These are phyloP conservation scores for Remersonia thermophila DNA, from an alignment of 2,329 filamentous ascomycete species.

Conservation along the genomic window DNA sequence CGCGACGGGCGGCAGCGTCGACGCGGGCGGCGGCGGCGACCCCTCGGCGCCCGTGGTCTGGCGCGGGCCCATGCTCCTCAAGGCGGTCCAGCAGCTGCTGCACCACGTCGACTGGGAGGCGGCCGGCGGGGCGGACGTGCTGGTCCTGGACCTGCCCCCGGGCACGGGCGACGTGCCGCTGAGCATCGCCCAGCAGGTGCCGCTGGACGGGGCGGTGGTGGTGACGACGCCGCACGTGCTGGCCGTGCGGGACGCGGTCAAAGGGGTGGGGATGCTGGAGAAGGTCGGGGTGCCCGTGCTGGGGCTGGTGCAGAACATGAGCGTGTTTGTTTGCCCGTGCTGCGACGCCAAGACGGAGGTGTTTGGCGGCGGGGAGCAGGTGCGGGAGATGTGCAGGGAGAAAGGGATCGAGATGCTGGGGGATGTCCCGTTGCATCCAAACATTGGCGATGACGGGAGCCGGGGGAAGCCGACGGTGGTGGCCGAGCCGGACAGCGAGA, in stretches of 20 bases:
- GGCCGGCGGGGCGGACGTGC: slow-evolving; percentile 55
- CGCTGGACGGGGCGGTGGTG: slow-evolving; percentile 77
- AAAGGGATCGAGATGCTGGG: slow-evolving; percentile 70
- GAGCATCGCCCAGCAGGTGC: slow-evolving; percentile 89
- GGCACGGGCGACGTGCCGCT: slow-evolving; percentile 93
- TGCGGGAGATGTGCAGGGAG: slow-evolving; percentile 56
- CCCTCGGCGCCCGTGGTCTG: slow-evolving; percentile 79
- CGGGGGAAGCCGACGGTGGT: slow-evolving; percentile 82
- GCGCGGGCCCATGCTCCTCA: slow-evolving; percentile 96
- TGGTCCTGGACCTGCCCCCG: slow-evolving; percentile 84
- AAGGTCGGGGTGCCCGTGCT: slow-evolving; percentile 71
- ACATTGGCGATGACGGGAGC: slow-evolving; percentile 79
- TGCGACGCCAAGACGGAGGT: slow-evolving; percentile 65
- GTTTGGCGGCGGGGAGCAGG: slow-evolving; percentile 56
- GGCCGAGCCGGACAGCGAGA: slow-evolving; percentile 63
- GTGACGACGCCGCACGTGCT: slow-evolving; percentile 91
- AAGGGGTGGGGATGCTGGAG: slow-evolving; percentile 86
- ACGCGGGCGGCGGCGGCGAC: slow-evolving; percentile 21
- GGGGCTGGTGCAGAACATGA: slow-evolving; percentile 89
- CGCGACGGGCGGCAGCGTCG: too few relatives aligned
- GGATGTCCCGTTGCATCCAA: slow-evolving; percentile 76
- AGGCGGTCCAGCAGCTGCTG: slow-evolving; percentile 86
- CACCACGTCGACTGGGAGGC: slow-evolving; percentile 86
- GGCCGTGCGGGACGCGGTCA: slow-evolving; percentile 79
- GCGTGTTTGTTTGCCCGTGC: slow-evolving; percentile 66